Conservation (phyloP, 495 filamentous ascomycete genomes). For the Rostrohypoxylon terebratum region DNA sequence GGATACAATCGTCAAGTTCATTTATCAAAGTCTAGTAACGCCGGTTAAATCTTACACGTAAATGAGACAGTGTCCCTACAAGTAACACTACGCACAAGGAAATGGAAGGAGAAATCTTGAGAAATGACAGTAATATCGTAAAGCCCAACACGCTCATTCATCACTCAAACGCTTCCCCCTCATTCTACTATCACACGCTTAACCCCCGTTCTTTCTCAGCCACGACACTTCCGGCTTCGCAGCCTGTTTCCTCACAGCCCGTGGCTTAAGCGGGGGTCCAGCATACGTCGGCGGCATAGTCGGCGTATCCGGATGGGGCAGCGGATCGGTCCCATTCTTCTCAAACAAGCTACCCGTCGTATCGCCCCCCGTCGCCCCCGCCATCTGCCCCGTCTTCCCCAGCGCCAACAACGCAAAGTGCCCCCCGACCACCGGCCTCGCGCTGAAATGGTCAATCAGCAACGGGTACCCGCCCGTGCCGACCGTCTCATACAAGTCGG, state of each 20-base stretch:
- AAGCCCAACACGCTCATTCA: neutral
- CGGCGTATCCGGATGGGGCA: slow-evolving; percentile 20
- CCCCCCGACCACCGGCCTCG: slow-evolving; percentile 67
- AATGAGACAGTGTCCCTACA: too few relatives aligned
- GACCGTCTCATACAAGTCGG: slow-evolving; percentile 58
- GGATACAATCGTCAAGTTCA: too few relatives aligned
- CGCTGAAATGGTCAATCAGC: slow-evolving; percentile 49
- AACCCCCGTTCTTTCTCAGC: neutral
- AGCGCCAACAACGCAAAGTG: slow-evolving; percentile 62
- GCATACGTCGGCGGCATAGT: slow-evolving; percentile 18
- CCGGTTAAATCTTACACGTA: neutral
- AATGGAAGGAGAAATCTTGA: too few relatives aligned
- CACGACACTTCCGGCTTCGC: neutral
- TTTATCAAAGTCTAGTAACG: neutral
- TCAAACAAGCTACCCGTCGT: slow-evolving; percentile 54
- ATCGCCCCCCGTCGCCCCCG: slow-evolving; percentile 58
- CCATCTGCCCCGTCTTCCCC: slow-evolving; percentile 70
- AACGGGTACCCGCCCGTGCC: slow-evolving; percentile 47
- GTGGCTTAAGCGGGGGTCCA: slow-evolving; percentile 14
- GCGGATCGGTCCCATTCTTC: slow-evolving; percentile 29
- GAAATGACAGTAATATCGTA: too few relatives aligned
- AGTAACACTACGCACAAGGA: too few relatives aligned
- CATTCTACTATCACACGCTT: neutral
- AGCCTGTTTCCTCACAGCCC: slow-evolving; percentile 18
- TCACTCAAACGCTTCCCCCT: neutral